A percentile compares a stretch with the other conserved stretches of the same genome.
phyloP scores from a whole-genome alignment of 2,329 filamentous ascomycete species.

The Dactylellina sp. region DNA sequence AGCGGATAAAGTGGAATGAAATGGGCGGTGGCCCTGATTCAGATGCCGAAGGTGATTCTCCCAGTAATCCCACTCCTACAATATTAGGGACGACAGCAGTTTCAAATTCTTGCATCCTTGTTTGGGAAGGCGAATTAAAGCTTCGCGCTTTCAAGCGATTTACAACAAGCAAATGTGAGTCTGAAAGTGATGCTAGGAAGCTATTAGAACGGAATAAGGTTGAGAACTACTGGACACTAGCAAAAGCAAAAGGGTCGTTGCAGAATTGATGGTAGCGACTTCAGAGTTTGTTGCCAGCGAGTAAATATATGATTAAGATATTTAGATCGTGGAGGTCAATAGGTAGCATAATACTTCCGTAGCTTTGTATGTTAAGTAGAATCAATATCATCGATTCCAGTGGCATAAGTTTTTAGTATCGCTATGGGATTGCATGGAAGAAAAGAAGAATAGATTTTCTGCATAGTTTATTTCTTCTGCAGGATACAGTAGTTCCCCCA shows the following conservation, averaged over 20 bases:
- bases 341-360: background rate
- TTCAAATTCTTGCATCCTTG: slow-evolving; percentile 84
- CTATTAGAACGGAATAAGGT: slow-evolving; percentile 83
- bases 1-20: slow-evolving; percentile 94
- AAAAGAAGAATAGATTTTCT: too few relatives aligned
- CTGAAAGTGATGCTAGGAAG: slow-evolving; percentile 87
- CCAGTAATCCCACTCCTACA: slow-evolving; percentile 17
- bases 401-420: too few relatives aligned
- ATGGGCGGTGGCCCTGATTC: slow-evolving; percentile 73
- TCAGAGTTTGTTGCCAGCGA: background rate
- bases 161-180: slow-evolving; percentile 90
- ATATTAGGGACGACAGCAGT: slow-evolving; percentile 71
- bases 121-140: slow-evolving; percentile 93
- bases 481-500: slow-evolving; percentile 89
- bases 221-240: slow-evolving; percentile 94
- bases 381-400: too few relatives aligned
- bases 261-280: slow-evolving; percentile 5
- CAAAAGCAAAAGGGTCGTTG: slow-evolving; percentile 70
- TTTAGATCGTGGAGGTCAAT: too few relatives aligned
- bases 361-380: background rate
- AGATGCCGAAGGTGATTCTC: slow-evolving; percentile 46
- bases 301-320: background rate
- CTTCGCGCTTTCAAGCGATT: slow-evolving; percentile 84
- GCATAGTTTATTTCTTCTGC: background rate
- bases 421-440: too few relatives aligned